Conservation (phyloP, 805 yeast species). For the Myxozyma udenii region DNA sequence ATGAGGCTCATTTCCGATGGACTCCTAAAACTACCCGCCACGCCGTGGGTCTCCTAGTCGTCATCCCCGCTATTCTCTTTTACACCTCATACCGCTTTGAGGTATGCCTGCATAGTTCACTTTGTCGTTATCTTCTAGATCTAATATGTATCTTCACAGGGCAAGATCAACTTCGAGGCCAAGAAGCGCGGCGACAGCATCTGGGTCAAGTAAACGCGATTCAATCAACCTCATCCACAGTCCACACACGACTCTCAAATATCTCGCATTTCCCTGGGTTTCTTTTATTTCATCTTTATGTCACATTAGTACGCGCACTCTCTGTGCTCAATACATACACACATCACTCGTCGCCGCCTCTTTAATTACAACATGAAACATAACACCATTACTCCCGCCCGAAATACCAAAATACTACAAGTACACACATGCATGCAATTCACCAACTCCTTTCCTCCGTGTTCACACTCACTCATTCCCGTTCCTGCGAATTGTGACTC, state of each 20-base stretch:
- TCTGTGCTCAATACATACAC: no score
- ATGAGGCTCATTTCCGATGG: constrained; percentile 25
- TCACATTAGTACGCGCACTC: no score
- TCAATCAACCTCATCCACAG: neutral
- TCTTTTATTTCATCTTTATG: no score
- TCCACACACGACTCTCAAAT: no score
- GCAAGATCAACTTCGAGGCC: constrained; percentile 25
- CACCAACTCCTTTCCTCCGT: no score
- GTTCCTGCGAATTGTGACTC: constrained; percentile 3
- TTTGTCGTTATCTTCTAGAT: neutral
- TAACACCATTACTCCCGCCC: no score
- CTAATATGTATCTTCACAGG: constrained; percentile 8
- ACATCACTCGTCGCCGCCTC: no score
- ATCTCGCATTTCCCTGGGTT: no score
- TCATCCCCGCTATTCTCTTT: constrained; percentile 17
- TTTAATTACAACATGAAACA: no score
- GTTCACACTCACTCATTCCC: constrained; percentile 1
- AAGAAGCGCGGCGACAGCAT: constrained; percentile 27
- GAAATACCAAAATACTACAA: no score
- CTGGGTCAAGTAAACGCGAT: constrained; percentile 10
- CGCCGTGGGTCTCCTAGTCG: constrained; percentile 12
- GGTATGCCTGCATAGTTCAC: constrained; percentile 9
- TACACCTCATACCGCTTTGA: constrained; percentile 22
- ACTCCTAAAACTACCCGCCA: constrained; percentile 22
- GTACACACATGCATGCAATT: no score